Evolutionary conservation across 805 yeast species (phyloP).

Genomic region (Ogataea nakhonphanomensis): DNA sequence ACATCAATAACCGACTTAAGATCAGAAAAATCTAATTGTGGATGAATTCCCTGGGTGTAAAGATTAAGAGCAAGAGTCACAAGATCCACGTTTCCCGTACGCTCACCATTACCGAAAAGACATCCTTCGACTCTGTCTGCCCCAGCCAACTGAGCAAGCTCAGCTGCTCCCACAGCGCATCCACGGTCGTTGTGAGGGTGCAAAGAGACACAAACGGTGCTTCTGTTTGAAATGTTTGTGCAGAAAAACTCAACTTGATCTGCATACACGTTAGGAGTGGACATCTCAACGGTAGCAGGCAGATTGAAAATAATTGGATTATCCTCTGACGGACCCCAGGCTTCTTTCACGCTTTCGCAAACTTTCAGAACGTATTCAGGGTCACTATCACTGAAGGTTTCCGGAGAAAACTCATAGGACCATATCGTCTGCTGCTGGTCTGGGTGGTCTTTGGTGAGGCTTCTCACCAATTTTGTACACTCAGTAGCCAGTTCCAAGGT

Average conservation of each 20-base stretch:
- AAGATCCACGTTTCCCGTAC: constrained; percentile 80
- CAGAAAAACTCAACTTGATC: constrained; percentile 77
- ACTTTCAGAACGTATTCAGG: constrained; percentile 69
- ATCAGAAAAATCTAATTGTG: constrained; percentile 69
- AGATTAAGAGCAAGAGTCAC: constrained; percentile 71
- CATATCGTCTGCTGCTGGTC: constrained; percentile 57
- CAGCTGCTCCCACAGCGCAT: constrained; percentile 83
- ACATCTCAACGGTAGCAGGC: constrained; percentile 80
- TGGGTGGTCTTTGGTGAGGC: constrained; percentile 74
- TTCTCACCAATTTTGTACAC: constrained; percentile 62
- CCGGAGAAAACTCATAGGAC: constrained; percentile 76
- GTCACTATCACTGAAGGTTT: constrained; percentile 72
- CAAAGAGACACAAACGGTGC: constrained; percentile 65
- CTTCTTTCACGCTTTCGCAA: constrained; percentile 74
- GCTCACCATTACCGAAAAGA: constrained; percentile 78
- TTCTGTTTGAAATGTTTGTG: constrained; percentile 64
- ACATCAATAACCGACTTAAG: constrained; percentile 62
- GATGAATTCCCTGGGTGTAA: constrained; percentile 75
- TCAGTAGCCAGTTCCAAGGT: constrained; percentile 67
- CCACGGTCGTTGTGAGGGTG: constrained; percentile 82
- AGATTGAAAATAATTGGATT: constrained; percentile 73
- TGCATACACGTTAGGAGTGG: constrained; percentile 73
- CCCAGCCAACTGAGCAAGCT: constrained; percentile 72
- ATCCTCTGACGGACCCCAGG: constrained; percentile 72
- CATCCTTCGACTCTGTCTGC: constrained; percentile 85